phyloP scores from a whole-genome alignment of 495 filamentous ascomycete genomes.

The Lindgomyces ingoldianus region DNA sequence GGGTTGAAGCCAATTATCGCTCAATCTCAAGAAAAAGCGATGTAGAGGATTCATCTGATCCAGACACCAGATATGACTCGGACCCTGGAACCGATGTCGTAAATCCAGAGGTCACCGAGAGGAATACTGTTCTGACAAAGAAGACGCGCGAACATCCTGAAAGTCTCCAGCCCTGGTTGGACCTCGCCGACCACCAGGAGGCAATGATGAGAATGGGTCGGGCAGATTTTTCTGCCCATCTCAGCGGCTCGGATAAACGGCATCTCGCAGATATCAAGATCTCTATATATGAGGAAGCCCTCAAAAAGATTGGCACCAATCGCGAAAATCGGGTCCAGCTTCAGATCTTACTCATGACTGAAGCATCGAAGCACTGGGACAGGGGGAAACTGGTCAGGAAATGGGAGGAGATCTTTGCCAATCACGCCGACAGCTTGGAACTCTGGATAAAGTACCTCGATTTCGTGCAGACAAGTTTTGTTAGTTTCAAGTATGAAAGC shows the following conservation, averaged over 20 bases:
- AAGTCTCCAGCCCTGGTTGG: slow-evolving; percentile 73
- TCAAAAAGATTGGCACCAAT: slow-evolving; percentile 53
- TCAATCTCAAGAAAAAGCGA: slow-evolving; percentile 63
- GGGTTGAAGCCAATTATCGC: slow-evolving; percentile 57
- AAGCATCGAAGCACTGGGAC: slow-evolving; percentile 74
- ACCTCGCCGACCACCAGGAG: slow-evolving; percentile 75
- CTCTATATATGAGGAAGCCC: slow-evolving; percentile 77
- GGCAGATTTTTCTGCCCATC: slow-evolving; percentile 38
- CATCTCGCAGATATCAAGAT: slow-evolving; percentile 76
- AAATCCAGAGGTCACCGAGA: slow-evolving; percentile 44
- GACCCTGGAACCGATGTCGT: slow-evolving; percentile 45
- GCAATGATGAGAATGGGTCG: slow-evolving; percentile 52
- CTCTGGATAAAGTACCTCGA: slow-evolving; percentile 77
- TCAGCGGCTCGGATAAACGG: slow-evolving; percentile 62
- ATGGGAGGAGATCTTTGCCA: slow-evolving; percentile 64
- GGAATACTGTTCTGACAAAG: slow-evolving; percentile 59
- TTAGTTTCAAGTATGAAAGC: slow-evolving; percentile 67
- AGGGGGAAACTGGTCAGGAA: slow-evolving; percentile 57
- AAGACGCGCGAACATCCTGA: slow-evolving; percentile 61
- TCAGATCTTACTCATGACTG: slow-evolving; percentile 66
- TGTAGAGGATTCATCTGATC: slow-evolving; percentile 36
- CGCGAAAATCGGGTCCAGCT: slow-evolving; percentile 56
- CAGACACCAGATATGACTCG: slow-evolving; percentile 57
- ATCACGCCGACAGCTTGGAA: slow-evolving; percentile 58
- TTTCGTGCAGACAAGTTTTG: slow-evolving; percentile 69